Percentiles rank a stretch among this genome's conserved stretches.
These are phyloP conservation scores for Apiospora sp. DNA, from an alignment of 2,329 filamentous ascomycete species.

Conservation along the genomic window DNA sequence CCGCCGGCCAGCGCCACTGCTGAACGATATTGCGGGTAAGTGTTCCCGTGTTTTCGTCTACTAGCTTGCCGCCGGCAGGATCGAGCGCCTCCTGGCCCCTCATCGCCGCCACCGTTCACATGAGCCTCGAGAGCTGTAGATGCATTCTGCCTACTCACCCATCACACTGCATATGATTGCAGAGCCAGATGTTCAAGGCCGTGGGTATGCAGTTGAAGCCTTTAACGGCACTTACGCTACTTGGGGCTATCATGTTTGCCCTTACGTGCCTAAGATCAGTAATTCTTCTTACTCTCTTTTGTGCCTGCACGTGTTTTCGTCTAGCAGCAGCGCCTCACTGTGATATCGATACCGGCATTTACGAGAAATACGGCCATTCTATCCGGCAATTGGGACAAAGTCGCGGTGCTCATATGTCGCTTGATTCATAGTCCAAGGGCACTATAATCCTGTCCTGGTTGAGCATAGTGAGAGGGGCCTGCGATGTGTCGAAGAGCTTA, in stretches of 20 bases:
- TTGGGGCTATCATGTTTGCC: slow-evolving; percentile 21
- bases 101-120: slow-evolving; percentile 10
- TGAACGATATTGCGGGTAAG: slow-evolving; percentile 26
- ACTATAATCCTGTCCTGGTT: too few species aligned
- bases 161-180: slow-evolving; percentile 25
- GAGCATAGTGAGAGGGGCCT: too few species aligned
- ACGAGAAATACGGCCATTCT: slow-evolving; percentile 20
- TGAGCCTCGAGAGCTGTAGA: slow-evolving; percentile 23
- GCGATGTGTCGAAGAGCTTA: too few species aligned
- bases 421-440: neutral
- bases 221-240: slow-evolving; percentile 7
- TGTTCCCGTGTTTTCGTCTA: slow-evolving; percentile 25
- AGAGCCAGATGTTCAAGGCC: slow-evolving; percentile 23
- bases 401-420: slow-evolving; percentile 23
- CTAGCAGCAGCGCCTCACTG: slow-evolving; percentile 15
- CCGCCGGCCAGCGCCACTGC: slow-evolving; percentile 26
- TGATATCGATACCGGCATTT: slow-evolving; percentile 27
- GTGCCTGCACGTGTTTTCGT: slow-evolving; percentile 26
- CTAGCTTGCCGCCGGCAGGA: slow-evolving; percentile 23
- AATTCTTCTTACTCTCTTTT: slow-evolving; percentile 25
- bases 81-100: slow-evolving; percentile 17
- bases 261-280: slow-evolving; percentile 23
- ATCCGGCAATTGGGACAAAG: slow-evolving; percentile 22
- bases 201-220: slow-evolving; percentile 26
- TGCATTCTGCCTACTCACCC: slow-evolving; percentile 25